Conservation (phyloP, 768 basidiomycete species). For the Pisolithus microcarpus region DNA sequence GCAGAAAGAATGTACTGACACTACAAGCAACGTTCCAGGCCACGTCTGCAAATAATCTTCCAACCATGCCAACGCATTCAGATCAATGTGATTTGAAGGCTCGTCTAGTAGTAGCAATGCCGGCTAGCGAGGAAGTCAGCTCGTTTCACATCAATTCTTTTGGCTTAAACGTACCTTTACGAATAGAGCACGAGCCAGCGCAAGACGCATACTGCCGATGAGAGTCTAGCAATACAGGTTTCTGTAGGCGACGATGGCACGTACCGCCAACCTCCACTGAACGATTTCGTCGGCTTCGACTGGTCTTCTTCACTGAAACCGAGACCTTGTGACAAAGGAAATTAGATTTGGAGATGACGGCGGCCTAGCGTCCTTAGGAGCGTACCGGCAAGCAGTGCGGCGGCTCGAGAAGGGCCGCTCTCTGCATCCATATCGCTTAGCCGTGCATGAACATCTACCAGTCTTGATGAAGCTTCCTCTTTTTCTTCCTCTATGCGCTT, state of each 20-base stretch:
- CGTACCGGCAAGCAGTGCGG: constrained; percentile 77
- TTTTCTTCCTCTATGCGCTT: constrained; percentile 77
- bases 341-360: not conserved
- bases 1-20: constrained; percentile 43
- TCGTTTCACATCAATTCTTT: not conserved
- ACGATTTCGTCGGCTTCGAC: constrained; percentile 70
- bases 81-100: constrained; percentile 95
- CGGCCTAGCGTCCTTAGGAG: not conserved
- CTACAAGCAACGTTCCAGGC: constrained; percentile 86
- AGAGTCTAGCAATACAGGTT: not conserved
- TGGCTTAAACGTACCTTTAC: constrained; percentile 58
- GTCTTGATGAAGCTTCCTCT: constrained; percentile 73
- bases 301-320: constrained; percentile 91
- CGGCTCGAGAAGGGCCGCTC: constrained; percentile 91
- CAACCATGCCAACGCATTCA: constrained; percentile 95
- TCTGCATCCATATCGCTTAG: constrained; percentile 98
- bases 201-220: constrained; percentile 78
- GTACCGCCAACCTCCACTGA: constrained; percentile 94
- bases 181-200: constrained; percentile 90
- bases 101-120: constrained; percentile 80
- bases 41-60: constrained; percentile 97
- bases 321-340: constrained; percentile 47
- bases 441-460: constrained; percentile 85
- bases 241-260: constrained; percentile 6
- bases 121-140: constrained; percentile 36